A percentile compares a stretch with the other conserved stretches of the same genome.
Conservation (phyloP, 108 stramenopile genomes). For the Stephanodiscus triporus region DNA sequence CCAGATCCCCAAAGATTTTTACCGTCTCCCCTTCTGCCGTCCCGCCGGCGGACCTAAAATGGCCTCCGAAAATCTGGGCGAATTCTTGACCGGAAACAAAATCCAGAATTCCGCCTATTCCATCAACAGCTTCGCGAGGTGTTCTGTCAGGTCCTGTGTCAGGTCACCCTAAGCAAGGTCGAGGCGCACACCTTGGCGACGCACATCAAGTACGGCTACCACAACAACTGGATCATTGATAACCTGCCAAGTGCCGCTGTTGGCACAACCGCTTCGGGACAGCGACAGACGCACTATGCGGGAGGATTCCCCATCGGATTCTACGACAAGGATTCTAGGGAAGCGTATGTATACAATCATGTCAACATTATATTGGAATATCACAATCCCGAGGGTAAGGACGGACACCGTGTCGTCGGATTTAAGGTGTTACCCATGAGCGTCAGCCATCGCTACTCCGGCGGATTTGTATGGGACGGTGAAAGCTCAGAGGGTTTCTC, state of each 20-base stretch:
- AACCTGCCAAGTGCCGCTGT: constrained; percentile 95
- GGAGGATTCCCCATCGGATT: constrained; percentile 96
- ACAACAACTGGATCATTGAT: constrained; percentile 99
- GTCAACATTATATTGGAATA: constrained; percentile 93
- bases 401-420: constrained; percentile 94
- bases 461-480: constrained; percentile 83
- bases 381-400: constrained; percentile 78
- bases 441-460: constrained; percentile 79
- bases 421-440: constrained; percentile 94
- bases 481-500: constrained; percentile 54
- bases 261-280: constrained; percentile 50
- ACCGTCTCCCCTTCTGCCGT: constrained; percentile 93
- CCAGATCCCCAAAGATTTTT: constrained; percentile 97
- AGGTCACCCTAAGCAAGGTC: constrained; percentile 53
- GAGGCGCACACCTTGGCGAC: constrained; percentile 64
- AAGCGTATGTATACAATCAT: constrained; percentile 93
- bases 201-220: constrained; percentile 89
- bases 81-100: constrained; percentile 96
- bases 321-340: constrained; percentile 56
- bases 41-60: constrained; percentile 89
- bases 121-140: constrained; percentile 86
- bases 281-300: constrained; percentile 76
- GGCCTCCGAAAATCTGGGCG: constrained; percentile 89
- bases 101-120: constrained; percentile 96
- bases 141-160: constrained; percentile 82